These are phyloP conservation scores for Calonectria pseudoreteaudii DNA, from an alignment of 2,329 filamentous ascomycete species.

Conservation along the genomic window DNA sequence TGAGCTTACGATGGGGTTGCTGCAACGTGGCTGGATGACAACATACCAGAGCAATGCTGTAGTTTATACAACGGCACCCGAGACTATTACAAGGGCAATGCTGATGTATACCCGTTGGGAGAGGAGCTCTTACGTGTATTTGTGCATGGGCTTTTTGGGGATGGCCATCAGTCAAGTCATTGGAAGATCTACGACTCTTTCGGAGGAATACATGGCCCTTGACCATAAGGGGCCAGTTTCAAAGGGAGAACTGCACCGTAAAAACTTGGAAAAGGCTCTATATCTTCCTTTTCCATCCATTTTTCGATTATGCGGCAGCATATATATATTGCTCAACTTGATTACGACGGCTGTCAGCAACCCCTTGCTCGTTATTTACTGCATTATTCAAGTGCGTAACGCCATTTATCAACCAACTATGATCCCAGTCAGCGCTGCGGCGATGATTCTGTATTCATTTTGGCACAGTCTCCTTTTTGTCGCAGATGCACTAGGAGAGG, in stretches of 20 bases:
- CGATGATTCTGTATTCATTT: neutral
- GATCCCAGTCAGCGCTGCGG: neutral
- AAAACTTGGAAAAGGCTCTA: no score
- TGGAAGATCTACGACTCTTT: neutral
- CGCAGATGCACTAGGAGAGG: neutral
- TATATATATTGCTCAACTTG: neutral
- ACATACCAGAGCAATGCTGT: neutral
- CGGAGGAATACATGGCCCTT: neutral
- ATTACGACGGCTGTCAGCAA: neutral
- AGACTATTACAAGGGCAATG: neutral
- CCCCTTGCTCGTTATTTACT: neutral
- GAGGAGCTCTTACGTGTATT: conserved; percentile 6
- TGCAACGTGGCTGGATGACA: neutral
- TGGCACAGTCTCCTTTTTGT: neutral
- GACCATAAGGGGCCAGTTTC: neutral
- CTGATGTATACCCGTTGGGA: conserved; percentile 15
- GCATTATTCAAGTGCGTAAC: neutral
- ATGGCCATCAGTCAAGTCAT: neutral
- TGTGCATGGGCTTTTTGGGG: conserved; percentile 4
- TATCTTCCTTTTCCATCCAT: neutral
- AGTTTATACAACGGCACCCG: neutral
- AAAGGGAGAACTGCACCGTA: neutral
- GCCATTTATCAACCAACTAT: neutral
- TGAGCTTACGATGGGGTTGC: neutral
- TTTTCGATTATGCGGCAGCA: neutral